Evolutionary conservation across 192 early-diverging fungal genomes (phyloP).

Genomic region (Coemansia sp.): DNA sequence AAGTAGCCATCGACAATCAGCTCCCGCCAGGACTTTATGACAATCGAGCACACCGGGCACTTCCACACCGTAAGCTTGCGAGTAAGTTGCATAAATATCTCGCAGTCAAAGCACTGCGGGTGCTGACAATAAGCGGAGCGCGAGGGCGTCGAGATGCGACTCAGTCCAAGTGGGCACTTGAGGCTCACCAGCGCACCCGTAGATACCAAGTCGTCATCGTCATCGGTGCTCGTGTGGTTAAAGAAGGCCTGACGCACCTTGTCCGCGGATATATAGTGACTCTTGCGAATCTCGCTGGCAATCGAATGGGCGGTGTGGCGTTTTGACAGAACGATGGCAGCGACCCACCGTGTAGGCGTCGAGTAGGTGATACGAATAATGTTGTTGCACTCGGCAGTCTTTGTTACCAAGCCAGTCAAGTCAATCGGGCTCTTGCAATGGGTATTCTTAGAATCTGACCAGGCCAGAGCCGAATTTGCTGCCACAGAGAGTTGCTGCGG

Average conservation of each 20-base stretch:
- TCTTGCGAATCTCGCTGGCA: constrained; percentile 19
- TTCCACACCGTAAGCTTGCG: constrained; percentile 65
- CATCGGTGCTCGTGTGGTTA: constrained; percentile 51
- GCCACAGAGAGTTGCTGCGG: neutral
- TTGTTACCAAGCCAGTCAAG: constrained; percentile 15
- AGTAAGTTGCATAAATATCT: constrained; percentile 71
- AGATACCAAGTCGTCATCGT: constrained; percentile 67
- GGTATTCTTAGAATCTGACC: neutral
- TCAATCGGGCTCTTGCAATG: constrained; percentile 14
- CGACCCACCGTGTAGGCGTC: constrained; percentile 10
- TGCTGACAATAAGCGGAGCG: constrained; percentile 68
- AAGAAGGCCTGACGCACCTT: constrained; percentile 43
- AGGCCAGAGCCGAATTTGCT: neutral
- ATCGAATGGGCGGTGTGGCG: constrained; percentile 29
- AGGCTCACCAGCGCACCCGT: constrained; percentile 65
- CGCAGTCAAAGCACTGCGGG: constrained; percentile 82
- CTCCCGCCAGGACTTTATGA: constrained; percentile 52
- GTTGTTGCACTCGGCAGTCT: constrained; percentile 18
- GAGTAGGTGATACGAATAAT: constrained; percentile 24
- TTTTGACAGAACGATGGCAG: constrained; percentile 20
- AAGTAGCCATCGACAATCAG: constrained; percentile 70
- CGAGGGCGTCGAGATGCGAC: constrained; percentile 63
- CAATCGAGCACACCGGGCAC: constrained; percentile 74
- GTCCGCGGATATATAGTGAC: constrained; percentile 13
- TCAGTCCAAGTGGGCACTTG: constrained; percentile 72